Conservation (phyloP, 352 stramenopile genomes). For the Phytophthora multivora region DNA sequence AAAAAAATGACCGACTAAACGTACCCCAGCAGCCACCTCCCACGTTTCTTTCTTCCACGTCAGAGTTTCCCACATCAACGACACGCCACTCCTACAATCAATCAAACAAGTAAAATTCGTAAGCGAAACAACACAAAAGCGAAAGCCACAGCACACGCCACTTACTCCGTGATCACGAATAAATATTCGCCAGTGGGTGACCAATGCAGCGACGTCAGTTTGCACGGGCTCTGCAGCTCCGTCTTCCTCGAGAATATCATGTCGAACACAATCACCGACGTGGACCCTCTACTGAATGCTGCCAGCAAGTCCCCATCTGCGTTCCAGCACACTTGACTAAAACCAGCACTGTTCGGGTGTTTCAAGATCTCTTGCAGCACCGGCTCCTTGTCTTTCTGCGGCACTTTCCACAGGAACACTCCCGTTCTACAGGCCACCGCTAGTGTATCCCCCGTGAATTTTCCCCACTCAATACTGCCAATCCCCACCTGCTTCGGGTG, state of each 20-base stretch:
- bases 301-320: constrained; percentile 72
- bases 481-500: constrained; percentile 63
- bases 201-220: constrained; percentile 62
- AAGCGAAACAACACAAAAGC: not conserved
- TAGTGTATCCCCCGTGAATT: constrained; percentile 58
- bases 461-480: constrained; percentile 66
- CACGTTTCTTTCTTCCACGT: constrained; percentile 84
- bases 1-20: constrained; percentile 3
- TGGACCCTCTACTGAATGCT: constrained; percentile 50
- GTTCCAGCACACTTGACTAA: constrained; percentile 72
- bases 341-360: constrained; percentile 52
- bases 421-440: constrained; percentile 69
- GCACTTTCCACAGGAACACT: constrained; percentile 74
- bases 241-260: constrained; percentile 55
- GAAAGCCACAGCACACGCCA: constrained; percentile 1
- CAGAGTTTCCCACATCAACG: constrained; percentile 79
- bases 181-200: constrained; percentile 86
- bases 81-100: constrained; percentile 48
- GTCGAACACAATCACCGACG: constrained; percentile 66
- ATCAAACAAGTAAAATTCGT: not conserved
- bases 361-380: constrained; percentile 64
- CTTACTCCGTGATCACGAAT: constrained; percentile 72
- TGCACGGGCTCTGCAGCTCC: constrained; percentile 65
- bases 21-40: constrained; percentile 66
- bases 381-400: constrained; percentile 48